Evolutionary conservation across 768 basidiomycete species (phyloP).

Genomic region (Suillus tomentosus): DNA sequence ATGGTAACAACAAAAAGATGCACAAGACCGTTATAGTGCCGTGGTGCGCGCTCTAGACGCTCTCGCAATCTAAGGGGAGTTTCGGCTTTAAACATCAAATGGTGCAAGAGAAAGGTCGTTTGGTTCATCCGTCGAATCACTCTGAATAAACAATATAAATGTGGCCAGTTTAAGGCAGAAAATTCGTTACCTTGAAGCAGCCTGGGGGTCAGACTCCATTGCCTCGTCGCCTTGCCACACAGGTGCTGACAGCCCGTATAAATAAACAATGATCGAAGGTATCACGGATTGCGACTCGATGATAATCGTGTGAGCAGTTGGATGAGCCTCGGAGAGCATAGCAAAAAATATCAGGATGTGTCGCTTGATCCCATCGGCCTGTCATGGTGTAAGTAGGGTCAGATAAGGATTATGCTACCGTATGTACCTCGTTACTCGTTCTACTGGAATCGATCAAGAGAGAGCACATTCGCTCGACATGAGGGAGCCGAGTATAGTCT

Average conservation of each 20-base stretch:
- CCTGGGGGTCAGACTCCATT: slow-evolving; percentile 39
- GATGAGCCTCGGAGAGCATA: slow-evolving; percentile 40
- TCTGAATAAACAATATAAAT: slow-evolving; percentile 36
- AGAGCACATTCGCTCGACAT: slow-evolving; percentile 52
- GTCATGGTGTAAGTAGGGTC: slow-evolving; percentile 9
- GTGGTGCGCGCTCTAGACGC: slow-evolving; percentile 57
- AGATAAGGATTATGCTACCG: slow-evolving; percentile 6
- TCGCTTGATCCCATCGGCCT: slow-evolving; percentile 41
- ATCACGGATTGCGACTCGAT: slow-evolving; percentile 56
- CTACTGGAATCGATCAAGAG: slow-evolving; percentile 46
- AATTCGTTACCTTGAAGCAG: slow-evolving; percentile 26
- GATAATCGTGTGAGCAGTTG: slow-evolving; percentile 40
- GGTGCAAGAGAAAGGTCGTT: slow-evolving; percentile 60
- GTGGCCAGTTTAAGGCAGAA: neutral
- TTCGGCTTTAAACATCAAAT: slow-evolving; percentile 55
- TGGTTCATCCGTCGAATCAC: slow-evolving; percentile 52
- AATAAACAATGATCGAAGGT: slow-evolving; percentile 62
- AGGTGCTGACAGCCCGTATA: slow-evolving; percentile 51
- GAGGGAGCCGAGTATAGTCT: slow-evolving; percentile 37
- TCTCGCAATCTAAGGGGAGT: slow-evolving; percentile 54
- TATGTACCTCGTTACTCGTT: slow-evolving; percentile 43
- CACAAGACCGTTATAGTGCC: slow-evolving; percentile 59
- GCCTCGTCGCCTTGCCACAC: slow-evolving; percentile 69
- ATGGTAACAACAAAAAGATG: slow-evolving; percentile 79
- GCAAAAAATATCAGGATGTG: slow-evolving; percentile 43